Evolutionary conservation across 306 rosid species (phyloP), one percentile per base, ranked within the genome.

Genomic region (Pyrus bretschneideri): DNA sequence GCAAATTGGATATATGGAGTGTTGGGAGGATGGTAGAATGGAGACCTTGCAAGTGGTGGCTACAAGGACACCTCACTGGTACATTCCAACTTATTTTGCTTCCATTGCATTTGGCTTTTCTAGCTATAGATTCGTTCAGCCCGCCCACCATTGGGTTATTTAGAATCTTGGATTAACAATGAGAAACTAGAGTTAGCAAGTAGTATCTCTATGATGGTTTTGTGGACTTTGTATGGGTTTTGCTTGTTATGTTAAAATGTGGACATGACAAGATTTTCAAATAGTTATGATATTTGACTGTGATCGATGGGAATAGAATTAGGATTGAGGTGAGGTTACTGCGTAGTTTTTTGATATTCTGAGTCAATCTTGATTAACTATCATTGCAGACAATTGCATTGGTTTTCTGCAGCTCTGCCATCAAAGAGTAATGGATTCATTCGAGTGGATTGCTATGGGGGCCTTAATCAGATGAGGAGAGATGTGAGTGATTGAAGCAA

Each of bases 11-110:
- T 57, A 86, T 92, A 84, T 90, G 99, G 99, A 87, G 90, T 84
- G 88, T 95, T 27, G 78, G 81, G 80, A 91, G 97, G 85, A 76
- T 79, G 65, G 81, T 84, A 61, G 96, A 90, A 66, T 95, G 99
- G 99, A 89, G 89, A 44, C 93, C 96, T 82, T 95, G 99, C 93
- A 79, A 85, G 60, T 95, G 97, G 99, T 95, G 97, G 99, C 84
- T 84, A 14, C 89, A 87, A 84, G 90, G 86, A 23, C 86, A 81
- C 73, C 83, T 76, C 81, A 70, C 78, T 40, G 96, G 97, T 95
- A 83, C 11, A 7, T 74, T 51, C 17, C 61, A 35, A 2, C 27
- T 13, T 17, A 40, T 18, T 44, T n/a, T 49, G 13, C 8, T 31
- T 8, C 4, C 19, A 1, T 81, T 57, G 42, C 68, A 2, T 40